Evolutionary conservation across 495 filamentous ascomycete genomes (phyloP), one percentile per base, ranked within the genome.

Genomic region (Hypoxylon fuscum): DNA sequence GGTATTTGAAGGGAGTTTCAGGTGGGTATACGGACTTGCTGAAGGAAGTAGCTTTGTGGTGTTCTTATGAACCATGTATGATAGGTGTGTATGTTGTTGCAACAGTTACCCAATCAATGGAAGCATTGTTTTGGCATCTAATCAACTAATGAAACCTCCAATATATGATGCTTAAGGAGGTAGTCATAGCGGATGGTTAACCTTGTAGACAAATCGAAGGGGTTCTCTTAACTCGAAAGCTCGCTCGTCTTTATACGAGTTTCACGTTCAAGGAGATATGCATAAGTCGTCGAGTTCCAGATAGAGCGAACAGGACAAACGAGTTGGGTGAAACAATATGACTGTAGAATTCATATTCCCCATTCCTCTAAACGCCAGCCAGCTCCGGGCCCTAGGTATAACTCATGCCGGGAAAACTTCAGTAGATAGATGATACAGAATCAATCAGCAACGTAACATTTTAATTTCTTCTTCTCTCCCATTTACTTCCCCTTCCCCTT

Each of bases 401-500:
- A 11, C 56, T n/a, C 48, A 32, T 53, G 32, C 53, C 14, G 37
- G 55, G 41, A 57, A 32, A 53, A 55, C 35, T 45, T 52, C 46
- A 25, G 4, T 32, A 27, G 35, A 38, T 27, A 57, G 47, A 53
- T 7, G 35, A 45, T 52, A 59, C 47, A 52, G 15, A 35, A 8
- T 14, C 35, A 20, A 57, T 22, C 41, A 34, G 18, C 52, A 40
- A 51, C 40, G 17, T 15, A 18, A 3, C 31, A 29, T 47, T 56
- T 42, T 45, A 49, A 12, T 44, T 15, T 5, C 14, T 18, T 47
- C 32, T 51, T 25, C 4, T 10, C 2, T 23, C 25, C 18, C 5
- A 1, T 14, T 71, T 62, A 83, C 71, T 82, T 85, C 2, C 79
- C 68, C 46, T 72, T 72, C n/a, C 87, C 88, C 76, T 97, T 98